A percentile compares a stretch with the other conserved stretches of the same genome.
phyloP scores from a whole-genome alignment of 139 green algal species.

The Tetraselmis striata region DNA sequence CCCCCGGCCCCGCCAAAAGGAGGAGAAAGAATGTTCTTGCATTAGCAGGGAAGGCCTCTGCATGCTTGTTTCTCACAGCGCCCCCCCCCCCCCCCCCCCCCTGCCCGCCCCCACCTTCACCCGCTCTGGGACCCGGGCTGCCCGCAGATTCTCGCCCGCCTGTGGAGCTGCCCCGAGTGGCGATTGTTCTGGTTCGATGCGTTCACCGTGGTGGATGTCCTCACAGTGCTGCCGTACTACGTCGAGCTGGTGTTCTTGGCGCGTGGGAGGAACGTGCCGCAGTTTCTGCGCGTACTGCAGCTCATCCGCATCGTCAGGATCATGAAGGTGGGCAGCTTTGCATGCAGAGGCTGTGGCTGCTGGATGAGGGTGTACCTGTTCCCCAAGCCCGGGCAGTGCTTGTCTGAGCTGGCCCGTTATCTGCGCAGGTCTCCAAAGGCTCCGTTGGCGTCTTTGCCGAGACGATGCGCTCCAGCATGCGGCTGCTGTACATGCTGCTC shows the following conservation, averaged over 20 bases:
- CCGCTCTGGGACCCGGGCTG: too few relatives aligned
- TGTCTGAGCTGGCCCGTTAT: too few relatives aligned
- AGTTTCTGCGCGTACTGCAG: slow-evolving; percentile 29
- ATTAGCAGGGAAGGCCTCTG: too few relatives aligned
- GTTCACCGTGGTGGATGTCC: slow-evolving; percentile 40
- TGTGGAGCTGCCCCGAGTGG: background rate
- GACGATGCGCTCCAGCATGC: background rate
- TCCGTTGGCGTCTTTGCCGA: background rate
- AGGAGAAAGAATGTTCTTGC: too few relatives aligned
- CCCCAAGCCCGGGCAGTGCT: too few relatives aligned
- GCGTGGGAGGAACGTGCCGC: background rate
- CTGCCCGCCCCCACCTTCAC: too few relatives aligned
- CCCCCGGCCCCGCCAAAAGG: too few relatives aligned
- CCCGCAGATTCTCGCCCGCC: background rate
- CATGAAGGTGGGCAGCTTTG: slow-evolving; percentile 39
- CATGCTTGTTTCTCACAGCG: too few relatives aligned
- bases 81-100: too few relatives aligned
- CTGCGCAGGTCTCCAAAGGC: background rate
- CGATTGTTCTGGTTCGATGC: background rate
- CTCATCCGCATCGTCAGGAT: slow-evolving; percentile 34
- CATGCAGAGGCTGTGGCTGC: too few relatives aligned
- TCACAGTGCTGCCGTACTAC: slow-evolving; percentile 37
- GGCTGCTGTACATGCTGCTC: slow-evolving; percentile 28
- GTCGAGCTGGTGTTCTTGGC: slow-evolving; percentile 8
- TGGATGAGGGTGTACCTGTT: too few relatives aligned